Base-by-base conservation (phyloP, 805 yeast genomes). In the Nematodospora valgi region DNA sequence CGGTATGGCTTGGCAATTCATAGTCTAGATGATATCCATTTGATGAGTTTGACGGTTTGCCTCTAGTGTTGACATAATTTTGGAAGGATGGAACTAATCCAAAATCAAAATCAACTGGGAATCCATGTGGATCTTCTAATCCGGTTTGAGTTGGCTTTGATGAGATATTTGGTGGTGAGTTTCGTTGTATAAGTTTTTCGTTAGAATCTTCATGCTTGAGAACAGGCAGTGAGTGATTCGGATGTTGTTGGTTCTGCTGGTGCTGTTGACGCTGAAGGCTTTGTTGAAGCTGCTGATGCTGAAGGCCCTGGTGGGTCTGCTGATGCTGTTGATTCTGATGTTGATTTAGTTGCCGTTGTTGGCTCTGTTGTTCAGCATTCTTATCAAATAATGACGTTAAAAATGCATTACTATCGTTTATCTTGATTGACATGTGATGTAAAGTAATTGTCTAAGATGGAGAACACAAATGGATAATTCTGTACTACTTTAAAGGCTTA, bases 401-500 rank as follows among this genome's bases (percentile, higher is more conserved):
- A 34, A 50, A 58, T 4, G 57, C 52, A 38, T 54, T 51, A 34
- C 57, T 57, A 35, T 57, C 62, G 38, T 58, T 52, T 30, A 56
- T 23, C 30, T 44, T 51, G 32, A 49, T 56, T 17, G 62, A 44
- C 64, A 58, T 58, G 16, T 16, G 21, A 9, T 17, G 25, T 11
- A 6, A n/a, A 19, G 6, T 27, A 17, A 27, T 7, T 7, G 6
- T 17, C 7, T 23, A 23, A 23, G 12, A 11, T 23, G 12, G 10
- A 7, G 25, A 21, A n/a, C n/a, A n/a, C n/a, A n/a, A n/a, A n/a
- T n/a, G n/a, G n/a, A n/a, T n/a, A n/a, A n/a, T n/a, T n/a, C n/a
- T n/a, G n/a, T n/a, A n/a, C n/a, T n/a, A n/a, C n/a, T n/a, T n/a
- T n/a, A n/a, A n/a, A n/a, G n/a, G n/a, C n/a, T n/a, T n/a, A n/a